Conservation (phyloP, 1,139 yeast species). For the Sugiyamaella castrensis region DNA sequence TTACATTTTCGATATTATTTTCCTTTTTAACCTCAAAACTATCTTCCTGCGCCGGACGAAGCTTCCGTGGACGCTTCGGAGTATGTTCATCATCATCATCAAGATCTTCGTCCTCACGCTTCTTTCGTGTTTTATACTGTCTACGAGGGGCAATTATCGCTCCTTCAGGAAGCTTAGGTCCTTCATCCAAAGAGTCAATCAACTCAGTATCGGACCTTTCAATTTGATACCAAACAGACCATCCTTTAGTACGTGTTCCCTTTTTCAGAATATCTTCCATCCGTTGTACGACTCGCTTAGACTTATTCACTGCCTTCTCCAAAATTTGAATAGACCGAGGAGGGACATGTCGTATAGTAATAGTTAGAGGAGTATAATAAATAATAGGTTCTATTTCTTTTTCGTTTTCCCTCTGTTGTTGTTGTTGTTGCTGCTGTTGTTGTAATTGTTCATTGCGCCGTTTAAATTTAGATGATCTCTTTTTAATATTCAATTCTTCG, state of each 20-base stretch:
- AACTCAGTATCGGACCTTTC: constrained; percentile 73
- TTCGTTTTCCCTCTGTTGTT: constrained; percentile 14
- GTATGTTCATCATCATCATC: constrained; percentile 13
- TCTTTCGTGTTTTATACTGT: constrained; percentile 31
- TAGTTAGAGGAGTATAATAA: constrained; percentile 55
- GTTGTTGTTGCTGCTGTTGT: constrained; percentile 21
- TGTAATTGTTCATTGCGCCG: background rate
- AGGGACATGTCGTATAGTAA: constrained; percentile 63
- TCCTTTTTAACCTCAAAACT: constrained; percentile 6
- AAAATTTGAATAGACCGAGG: constrained; percentile 65
- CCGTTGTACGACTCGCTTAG: constrained; percentile 51
- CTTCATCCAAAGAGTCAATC: constrained; percentile 30
- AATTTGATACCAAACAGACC: constrained; percentile 78
- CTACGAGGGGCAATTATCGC: constrained; percentile 31
- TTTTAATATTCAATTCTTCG: background rate
- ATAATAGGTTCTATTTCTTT: constrained; percentile 28
- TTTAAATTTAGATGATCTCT: constrained; percentile 22
- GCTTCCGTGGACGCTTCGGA: constrained; percentile 10
- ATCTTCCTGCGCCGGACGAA: constrained; percentile 1
- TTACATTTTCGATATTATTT: constrained; percentile 6
- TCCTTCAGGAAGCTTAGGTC: constrained; percentile 33
- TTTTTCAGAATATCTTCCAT: constrained; percentile 61
- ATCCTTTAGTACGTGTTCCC: constrained; percentile 61
- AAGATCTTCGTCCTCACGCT: constrained; percentile 20
- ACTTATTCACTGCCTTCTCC: constrained; percentile 60